Percentiles rank a stretch among this genome's conserved stretches.
phyloP scores from a whole-genome alignment of 169 alveolate genomes.

The Cryptosporidium tyzzeri region DNA sequence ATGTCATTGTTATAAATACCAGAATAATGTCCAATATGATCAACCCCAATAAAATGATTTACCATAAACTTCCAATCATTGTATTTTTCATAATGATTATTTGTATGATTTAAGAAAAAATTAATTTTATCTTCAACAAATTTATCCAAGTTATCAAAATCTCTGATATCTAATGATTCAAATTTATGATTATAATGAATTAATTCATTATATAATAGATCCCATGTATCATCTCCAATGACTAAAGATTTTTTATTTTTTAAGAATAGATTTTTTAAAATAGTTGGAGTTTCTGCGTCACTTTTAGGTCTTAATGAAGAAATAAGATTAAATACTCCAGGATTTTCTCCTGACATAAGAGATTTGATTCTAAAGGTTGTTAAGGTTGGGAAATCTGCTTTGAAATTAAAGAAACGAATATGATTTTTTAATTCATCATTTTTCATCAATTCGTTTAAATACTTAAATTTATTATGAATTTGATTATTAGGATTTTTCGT shows the following conservation, averaged over 20 bases:
- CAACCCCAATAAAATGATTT: slow-evolving; percentile 50
- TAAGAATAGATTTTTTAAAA: background rate
- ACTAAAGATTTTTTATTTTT: background rate
- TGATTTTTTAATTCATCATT: slow-evolving; percentile 6
- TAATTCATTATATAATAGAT: background rate
- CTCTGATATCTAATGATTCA: slow-evolving; percentile 18
- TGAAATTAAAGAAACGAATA: slow-evolving; percentile 48
- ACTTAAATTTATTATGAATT: slow-evolving; percentile 19
- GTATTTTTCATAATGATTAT: background rate
- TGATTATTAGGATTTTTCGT: slow-evolving; percentile 1
- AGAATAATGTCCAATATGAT: slow-evolving; percentile 53
- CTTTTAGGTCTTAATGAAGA: slow-evolving; percentile 8
- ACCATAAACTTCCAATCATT: slow-evolving; percentile 48
- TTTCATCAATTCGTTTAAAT: slow-evolving; percentile 13
- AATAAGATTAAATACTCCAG: slow-evolving; percentile 12
- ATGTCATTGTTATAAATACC: background rate
- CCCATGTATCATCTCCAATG: slow-evolving; percentile 64
- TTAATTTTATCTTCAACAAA: background rate
- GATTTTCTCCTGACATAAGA: slow-evolving; percentile 56
- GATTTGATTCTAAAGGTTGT: slow-evolving; percentile 52
- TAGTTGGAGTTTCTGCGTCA: slow-evolving; percentile 5
- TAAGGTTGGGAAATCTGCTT: slow-evolving; percentile 49
- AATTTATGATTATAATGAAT: background rate
- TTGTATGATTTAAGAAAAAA: background rate
- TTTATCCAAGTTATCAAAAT: slow-evolving; percentile 39